Percentiles rank a stretch among this genome's conserved stretches.
Evolutionary conservation across 106 monocot species (phyloP).

Genomic region (Chionographis japonica): DNA sequence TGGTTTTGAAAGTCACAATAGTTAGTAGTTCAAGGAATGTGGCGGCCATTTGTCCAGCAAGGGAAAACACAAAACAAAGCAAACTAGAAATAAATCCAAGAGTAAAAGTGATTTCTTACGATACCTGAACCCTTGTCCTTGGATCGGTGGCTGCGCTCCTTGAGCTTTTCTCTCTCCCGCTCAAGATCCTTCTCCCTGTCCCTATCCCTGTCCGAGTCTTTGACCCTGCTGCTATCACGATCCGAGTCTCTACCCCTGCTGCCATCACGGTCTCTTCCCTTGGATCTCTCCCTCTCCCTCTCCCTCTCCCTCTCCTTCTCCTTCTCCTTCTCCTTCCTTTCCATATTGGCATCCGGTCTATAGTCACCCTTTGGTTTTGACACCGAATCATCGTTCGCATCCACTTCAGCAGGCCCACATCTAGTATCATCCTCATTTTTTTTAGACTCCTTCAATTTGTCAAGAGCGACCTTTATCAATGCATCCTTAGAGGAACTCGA

Average conservation of each 20-base stretch:
- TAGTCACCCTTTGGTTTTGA: slow-evolving; percentile 36
- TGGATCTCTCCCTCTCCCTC: slow-evolving; percentile 42
- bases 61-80: background rate
- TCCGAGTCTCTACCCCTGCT: slow-evolving; percentile 44
- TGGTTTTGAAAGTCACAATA: too few species aligned
- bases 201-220: slow-evolving; percentile 21
- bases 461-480: slow-evolving; percentile 26
- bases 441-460: slow-evolving; percentile 63
- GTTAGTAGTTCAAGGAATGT: too few species aligned
- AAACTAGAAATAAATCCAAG: background rate
- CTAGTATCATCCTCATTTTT: slow-evolving; percentile 49
- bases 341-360: slow-evolving; percentile 33
- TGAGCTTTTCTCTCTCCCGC: slow-evolving; percentile 23
- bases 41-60: too few species aligned
- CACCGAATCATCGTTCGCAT: slow-evolving; percentile 39
- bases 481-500: slow-evolving; percentile 34
- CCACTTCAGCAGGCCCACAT: slow-evolving; percentile 21
- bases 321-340: slow-evolving; percentile 39
- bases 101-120: background rate
- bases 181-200: slow-evolving; percentile 23
- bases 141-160: slow-evolving; percentile 20
- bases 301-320: slow-evolving; percentile 38
- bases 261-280: slow-evolving; percentile 44
- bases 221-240: slow-evolving; percentile 17
- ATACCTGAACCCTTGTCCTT: slow-evolving; percentile 32